A percentile compares a stretch with the other conserved stretches of the same genome.
Conservation (phyloP, 495 filamentous ascomycete genomes). For the Aspergillus homomorphus region DNA sequence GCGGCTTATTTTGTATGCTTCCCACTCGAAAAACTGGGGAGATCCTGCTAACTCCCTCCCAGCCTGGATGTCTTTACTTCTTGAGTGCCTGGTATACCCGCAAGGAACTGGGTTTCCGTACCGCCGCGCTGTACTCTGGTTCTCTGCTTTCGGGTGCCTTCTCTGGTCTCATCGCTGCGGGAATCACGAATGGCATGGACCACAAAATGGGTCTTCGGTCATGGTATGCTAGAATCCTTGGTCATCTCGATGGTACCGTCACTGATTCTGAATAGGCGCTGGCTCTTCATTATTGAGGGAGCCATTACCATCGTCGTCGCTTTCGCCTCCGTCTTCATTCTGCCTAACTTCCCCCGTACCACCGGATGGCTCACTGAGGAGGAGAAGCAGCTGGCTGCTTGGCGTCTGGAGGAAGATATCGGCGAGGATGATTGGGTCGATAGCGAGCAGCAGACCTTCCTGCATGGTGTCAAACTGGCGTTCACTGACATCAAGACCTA, state of each 20-base stretch:
- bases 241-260: background rate
- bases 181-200: slow-evolving; percentile 46
- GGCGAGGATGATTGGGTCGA: slow-evolving; percentile 73
- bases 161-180: slow-evolving; percentile 59
- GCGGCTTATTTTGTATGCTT: slow-evolving; percentile 44
- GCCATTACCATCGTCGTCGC: slow-evolving; percentile 54
- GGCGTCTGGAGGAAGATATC: slow-evolving; percentile 73
- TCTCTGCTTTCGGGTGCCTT: slow-evolving; percentile 59
- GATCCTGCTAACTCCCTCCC: slow-evolving; percentile 3
- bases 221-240: slow-evolving; percentile 31
- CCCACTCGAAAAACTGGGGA: background rate
- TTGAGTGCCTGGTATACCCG: slow-evolving; percentile 50
- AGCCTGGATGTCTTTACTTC: slow-evolving; percentile 49
- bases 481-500: slow-evolving; percentile 70
- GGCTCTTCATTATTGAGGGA: slow-evolving; percentile 67
- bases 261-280: slow-evolving; percentile 23
- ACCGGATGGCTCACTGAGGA: slow-evolving; percentile 69
- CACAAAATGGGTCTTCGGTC: slow-evolving; percentile 44
- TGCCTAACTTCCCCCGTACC: slow-evolving; percentile 80
- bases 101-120: slow-evolving; percentile 49
- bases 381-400: slow-evolving; percentile 64
- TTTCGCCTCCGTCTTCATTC: slow-evolving; percentile 52
- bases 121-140: slow-evolving; percentile 49
- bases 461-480: slow-evolving; percentile 67
- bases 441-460: slow-evolving; percentile 60